Percentiles rank a stretch among this genome's conserved stretches.
Conservation (phyloP, 2,329 filamentous ascomycete genomes). For the Ophiostoma himal-ulmi region DNA sequence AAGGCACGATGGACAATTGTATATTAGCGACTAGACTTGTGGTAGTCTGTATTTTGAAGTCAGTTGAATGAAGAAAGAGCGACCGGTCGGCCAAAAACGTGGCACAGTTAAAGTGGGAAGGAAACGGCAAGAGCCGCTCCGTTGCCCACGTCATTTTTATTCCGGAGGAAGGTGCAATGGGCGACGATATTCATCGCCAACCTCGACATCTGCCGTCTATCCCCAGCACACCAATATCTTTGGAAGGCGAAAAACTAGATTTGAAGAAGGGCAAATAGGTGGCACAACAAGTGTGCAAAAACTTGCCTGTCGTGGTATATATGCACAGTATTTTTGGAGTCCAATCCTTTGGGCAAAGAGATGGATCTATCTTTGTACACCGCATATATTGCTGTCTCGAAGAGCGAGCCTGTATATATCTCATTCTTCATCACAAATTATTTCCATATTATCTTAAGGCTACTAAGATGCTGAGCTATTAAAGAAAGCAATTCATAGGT, state of each 20-base stretch:
- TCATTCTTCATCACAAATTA: neutral
- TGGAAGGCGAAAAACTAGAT: neutral
- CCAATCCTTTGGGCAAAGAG: neutral
- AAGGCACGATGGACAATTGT: neutral
- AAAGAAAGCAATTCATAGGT: neutral
- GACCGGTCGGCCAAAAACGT: neutral
- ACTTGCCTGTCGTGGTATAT: neutral
- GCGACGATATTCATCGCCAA: neutral
- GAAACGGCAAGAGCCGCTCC: neutral
- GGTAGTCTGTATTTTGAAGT: neutral
- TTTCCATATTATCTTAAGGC: neutral
- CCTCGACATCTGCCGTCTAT: neutral
- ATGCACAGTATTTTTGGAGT: neutral
- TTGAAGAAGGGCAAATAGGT: neutral
- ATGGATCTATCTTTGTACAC: neutral
- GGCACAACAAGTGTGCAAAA: neutral
- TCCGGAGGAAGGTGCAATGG: neutral
- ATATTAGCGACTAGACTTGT: neutral
- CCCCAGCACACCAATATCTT: neutral
- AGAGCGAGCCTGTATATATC: neutral
- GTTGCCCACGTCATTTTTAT: neutral
- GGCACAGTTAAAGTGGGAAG: neutral
- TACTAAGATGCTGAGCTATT: neutral
- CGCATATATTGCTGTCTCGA: neutral
- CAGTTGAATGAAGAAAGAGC: neutral